Percentiles rank a stretch among this genome's conserved stretches.
phyloP scores from a whole-genome alignment of 2,329 filamentous ascomycete species.

The Cladosporium colombiae region DNA sequence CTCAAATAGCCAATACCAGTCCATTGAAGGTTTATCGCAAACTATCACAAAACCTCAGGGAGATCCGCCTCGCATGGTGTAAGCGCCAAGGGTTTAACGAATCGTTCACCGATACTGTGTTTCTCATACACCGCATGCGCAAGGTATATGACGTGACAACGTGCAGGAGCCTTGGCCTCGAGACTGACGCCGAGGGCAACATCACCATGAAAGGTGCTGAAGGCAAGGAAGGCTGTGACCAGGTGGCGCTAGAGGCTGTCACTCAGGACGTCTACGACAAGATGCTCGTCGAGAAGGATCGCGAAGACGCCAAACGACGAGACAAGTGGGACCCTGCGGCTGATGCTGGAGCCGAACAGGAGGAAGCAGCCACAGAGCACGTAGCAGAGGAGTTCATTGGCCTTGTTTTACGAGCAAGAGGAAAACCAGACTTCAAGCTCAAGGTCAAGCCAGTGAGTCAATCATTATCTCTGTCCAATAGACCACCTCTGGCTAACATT shows the following conservation, averaged over 20 bases:
- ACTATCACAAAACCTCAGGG: conserved; percentile 65
- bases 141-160: conserved; percentile 76
- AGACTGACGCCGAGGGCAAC: conserved; percentile 44
- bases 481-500: not conserved
- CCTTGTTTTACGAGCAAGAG: conserved; percentile 55
- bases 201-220: conserved; percentile 47
- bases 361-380: conserved; percentile 35
- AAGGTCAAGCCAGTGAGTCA: conserved; percentile 49
- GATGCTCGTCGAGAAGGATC: conserved; percentile 51
- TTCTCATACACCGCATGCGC: conserved; percentile 77
- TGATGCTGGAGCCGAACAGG: conserved; percentile 24
- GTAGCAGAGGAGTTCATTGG: conserved; percentile 38
- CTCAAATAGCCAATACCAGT: conserved; percentile 62
- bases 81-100: conserved; percentile 57
- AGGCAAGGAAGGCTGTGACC: conserved; percentile 53
- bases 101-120: conserved; percentile 57
- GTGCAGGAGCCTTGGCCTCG: conserved; percentile 66
- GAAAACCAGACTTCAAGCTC: conserved; percentile 53
- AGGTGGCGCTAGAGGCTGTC: conserved; percentile 76
- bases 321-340: conserved; percentile 22
- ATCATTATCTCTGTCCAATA: not conserved
- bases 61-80: conserved; percentile 71
- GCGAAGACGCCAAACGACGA: conserved; percentile 23
- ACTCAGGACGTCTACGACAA: conserved; percentile 63
- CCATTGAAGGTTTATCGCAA: conserved; percentile 66